These are phyloP conservation scores for Whalleya microplaca DNA, from an alignment of 2,329 filamentous ascomycete species.

Conservation along the genomic window DNA sequence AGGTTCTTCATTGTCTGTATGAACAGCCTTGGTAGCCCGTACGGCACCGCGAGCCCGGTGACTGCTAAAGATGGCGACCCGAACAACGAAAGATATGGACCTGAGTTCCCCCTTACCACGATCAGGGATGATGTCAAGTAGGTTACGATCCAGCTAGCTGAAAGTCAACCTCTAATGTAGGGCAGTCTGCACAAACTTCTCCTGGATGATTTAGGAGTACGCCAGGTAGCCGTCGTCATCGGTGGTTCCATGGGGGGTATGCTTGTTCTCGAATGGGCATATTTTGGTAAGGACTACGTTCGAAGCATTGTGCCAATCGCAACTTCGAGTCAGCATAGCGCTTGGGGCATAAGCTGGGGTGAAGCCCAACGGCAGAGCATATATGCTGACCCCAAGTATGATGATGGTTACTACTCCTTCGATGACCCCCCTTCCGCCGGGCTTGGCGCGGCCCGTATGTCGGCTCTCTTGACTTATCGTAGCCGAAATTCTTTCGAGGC, in stretches of 20 bases:
- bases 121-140: constrained; percentile 95
- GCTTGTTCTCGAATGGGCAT: constrained; percentile 91
- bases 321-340: constrained; percentile 81
- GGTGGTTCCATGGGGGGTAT: constrained; percentile 88
- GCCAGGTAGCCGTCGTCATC: constrained; percentile 76
- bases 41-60: constrained; percentile 84
- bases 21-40: constrained; percentile 84
- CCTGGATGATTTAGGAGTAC: constrained; percentile 79
- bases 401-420: constrained; percentile 92
- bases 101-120: constrained; percentile 94
- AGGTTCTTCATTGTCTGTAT: constrained; percentile 86
- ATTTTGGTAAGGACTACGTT: constrained; percentile 85
- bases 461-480: constrained; percentile 91
- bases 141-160: constrained; percentile 38
- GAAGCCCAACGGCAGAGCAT: constrained; percentile 91
- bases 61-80: constrained; percentile 84
- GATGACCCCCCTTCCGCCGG: constrained; percentile 85
- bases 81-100: constrained; percentile 79
- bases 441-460: constrained; percentile 93
- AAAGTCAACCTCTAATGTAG: constrained; percentile 23
- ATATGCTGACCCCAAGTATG: constrained; percentile 97
- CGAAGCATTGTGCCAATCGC: constrained; percentile 81
- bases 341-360: constrained; percentile 90
- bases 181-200: constrained; percentile 75
- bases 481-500: constrained; percentile 97